Evolutionary conservation across 495 filamentous ascomycete genomes (phyloP).

Genomic region (Jackrogersella multiformis): DNA sequence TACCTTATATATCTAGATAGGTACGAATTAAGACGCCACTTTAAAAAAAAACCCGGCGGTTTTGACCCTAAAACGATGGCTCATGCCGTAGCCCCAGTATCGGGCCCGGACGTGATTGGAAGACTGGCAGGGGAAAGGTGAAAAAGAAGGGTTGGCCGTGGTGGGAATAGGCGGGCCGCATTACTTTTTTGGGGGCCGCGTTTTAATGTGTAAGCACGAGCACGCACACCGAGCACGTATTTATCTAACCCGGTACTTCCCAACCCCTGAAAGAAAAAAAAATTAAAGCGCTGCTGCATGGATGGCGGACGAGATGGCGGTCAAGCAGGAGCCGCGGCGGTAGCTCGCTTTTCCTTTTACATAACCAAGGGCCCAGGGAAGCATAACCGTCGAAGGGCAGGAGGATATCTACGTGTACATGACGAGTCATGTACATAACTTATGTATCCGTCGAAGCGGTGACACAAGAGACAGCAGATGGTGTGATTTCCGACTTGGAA

Average conservation of each 20-base stretch:
- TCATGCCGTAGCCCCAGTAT: background rate
- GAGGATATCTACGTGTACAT: constrained; percentile 4
- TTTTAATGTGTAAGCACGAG: constrained; percentile 7
- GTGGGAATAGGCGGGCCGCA: constrained; percentile 11
- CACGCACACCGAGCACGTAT: constrained; percentile 9
- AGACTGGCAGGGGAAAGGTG: background rate
- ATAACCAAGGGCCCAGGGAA: background rate
- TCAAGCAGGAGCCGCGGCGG: background rate
- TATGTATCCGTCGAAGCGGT: constrained; percentile 17
- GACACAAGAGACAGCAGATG: constrained; percentile 19
- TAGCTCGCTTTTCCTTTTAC: background rate
- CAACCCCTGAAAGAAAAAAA: constrained; percentile 3
- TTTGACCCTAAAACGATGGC: background rate
- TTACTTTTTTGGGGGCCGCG: background rate
- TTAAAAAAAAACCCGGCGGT: background rate
- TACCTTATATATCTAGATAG: background rate
- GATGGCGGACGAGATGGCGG: constrained; percentile 22
- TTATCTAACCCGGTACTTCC: constrained; percentile 1
- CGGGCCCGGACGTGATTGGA: background rate
- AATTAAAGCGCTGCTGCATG: constrained; percentile 15
- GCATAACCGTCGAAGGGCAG: background rate
- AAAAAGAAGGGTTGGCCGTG: background rate
- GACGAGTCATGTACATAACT: constrained; percentile 17
- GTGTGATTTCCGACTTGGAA: constrained; percentile 2
- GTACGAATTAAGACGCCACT: background rate